Evolutionary conservation across 257 asterid species (phyloP).

Genomic region (Nicotiana sylvestris): DNA sequence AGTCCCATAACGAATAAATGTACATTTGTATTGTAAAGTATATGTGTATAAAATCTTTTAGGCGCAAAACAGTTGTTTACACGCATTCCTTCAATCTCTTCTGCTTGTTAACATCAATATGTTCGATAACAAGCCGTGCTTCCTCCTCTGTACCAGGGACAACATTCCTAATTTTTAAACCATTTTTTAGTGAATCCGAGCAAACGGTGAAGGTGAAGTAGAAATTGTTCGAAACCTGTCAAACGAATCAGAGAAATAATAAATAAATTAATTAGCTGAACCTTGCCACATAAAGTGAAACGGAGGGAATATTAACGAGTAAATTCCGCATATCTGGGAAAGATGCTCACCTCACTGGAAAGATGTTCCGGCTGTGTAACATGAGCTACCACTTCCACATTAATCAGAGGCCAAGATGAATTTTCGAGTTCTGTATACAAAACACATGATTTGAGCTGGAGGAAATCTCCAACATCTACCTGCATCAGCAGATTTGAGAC

Average conservation of each 20-base stretch:
- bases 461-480: conserved; percentile 90
- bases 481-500: conserved; percentile 21
- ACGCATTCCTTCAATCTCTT: not conserved
- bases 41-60: too few relatives aligned
- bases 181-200: conserved; percentile 44
- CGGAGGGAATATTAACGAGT: not conserved
- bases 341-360: conserved; percentile 62
- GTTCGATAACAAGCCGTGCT: conserved; percentile 65
- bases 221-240: conserved; percentile 80
- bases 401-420: conserved; percentile 54
- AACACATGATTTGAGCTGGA: conserved; percentile 82
- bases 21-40: too few relatives aligned
- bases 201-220: conserved; percentile 76
- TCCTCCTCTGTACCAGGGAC: conserved; percentile 86
- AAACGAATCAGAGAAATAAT: not conserved
- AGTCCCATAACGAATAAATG: too few relatives aligned
- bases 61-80: not conserved
- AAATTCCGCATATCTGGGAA: not conserved
- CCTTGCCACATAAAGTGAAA: too few relatives aligned
- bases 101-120: conserved; percentile 37
- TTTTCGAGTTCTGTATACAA: conserved; percentile 67
- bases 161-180: conserved; percentile 59
- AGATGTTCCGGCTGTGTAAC: conserved; percentile 72
- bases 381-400: conserved; percentile 85
- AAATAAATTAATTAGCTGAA: not conserved